A percentile compares a stretch with the other conserved stretches of the same genome.
Conservation (phyloP, 2,329 filamentous ascomycete genomes). For the Paraphaeosphaeria sporulosa region DNA sequence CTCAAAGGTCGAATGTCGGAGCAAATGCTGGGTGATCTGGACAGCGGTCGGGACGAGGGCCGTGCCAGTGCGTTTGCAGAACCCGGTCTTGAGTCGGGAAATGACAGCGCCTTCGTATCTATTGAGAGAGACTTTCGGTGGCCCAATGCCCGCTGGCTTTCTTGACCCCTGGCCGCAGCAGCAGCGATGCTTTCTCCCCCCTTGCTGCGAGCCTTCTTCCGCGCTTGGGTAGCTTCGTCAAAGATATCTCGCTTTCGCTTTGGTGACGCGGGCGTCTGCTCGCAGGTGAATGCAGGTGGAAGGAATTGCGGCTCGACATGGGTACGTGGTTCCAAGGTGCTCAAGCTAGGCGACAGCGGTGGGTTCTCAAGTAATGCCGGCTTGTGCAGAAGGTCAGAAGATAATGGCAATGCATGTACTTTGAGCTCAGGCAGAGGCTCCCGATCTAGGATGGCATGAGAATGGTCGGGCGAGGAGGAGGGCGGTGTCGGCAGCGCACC, state of each 20-base stretch:
- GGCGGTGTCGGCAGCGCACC: constrained; percentile 43
- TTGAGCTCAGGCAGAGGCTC: constrained; percentile 35
- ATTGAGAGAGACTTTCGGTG: constrained; percentile 46
- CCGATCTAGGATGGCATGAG: constrained; percentile 13
- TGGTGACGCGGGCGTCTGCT: constrained; percentile 30
- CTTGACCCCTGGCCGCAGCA: constrained; percentile 47
- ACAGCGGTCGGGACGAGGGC: constrained; percentile 34
- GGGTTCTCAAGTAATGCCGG: constrained; percentile 14
- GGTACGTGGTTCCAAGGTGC: constrained; percentile 23
- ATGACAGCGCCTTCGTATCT: constrained; percentile 30
- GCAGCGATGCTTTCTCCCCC: constrained; percentile 55
- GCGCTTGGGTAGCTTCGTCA: constrained; percentile 55
- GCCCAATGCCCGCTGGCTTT: constrained; percentile 31
- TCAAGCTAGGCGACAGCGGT: constrained; percentile 16
- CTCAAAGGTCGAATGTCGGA: constrained; percentile 42
- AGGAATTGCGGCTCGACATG: constrained; percentile 45
- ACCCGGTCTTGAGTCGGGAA: constrained; percentile 33
- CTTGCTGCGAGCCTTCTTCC: constrained; percentile 51
- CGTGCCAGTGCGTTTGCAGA: constrained; percentile 35
- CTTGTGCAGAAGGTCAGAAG: constrained; percentile 49
- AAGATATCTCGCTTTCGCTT: constrained; percentile 58
- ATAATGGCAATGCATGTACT: constrained; percentile 54
- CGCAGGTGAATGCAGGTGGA: constrained; percentile 32
- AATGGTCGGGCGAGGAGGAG: constrained; percentile 35
- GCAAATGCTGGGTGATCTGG: constrained; percentile 43